These are phyloP conservation scores for Moesziomyces sp. DNA, from an alignment of 1,284 basidiomycete genomes.

Conservation along the genomic window DNA sequence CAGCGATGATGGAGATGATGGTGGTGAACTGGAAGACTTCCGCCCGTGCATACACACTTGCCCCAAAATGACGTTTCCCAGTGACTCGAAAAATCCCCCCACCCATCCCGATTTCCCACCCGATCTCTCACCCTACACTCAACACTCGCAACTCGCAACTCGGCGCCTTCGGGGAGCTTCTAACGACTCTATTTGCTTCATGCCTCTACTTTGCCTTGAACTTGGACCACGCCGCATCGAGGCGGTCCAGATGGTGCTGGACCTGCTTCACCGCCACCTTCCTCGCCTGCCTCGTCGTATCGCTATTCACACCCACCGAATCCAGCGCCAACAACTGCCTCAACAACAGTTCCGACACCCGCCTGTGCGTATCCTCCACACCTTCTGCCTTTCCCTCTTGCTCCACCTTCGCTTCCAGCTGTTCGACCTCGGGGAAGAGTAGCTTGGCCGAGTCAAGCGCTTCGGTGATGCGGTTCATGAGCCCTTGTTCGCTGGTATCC, in stretches of 20 bases:
- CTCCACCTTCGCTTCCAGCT: conserved; percentile 46
- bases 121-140: too few species aligned
- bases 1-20: neutral
- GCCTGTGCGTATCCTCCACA: conserved; percentile 41
- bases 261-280: conserved; percentile 64
- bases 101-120: too few species aligned
- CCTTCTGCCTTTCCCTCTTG: neutral
- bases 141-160: too few species aligned
- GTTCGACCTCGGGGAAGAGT: conserved; percentile 56
- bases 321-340: conserved; percentile 62
- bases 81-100: too few species aligned
- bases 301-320: conserved; percentile 55
- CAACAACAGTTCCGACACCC: conserved; percentile 59
- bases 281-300: conserved; percentile 53
- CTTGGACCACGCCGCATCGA: conserved; percentile 56
- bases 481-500: conserved; percentile 46
- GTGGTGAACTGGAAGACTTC: too few species aligned
- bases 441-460: conserved; percentile 39
- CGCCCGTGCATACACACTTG: conserved; percentile 3
- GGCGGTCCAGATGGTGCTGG: conserved; percentile 62
- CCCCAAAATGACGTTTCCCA: neutral
- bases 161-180: too few species aligned
- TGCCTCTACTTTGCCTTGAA: conserved; percentile 30
- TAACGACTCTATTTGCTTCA: too few species aligned
- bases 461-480: conserved; percentile 54